Evolutionary conservation across 2,329 filamentous ascomycete genomes (phyloP).

Genomic region (Teratosphaeria pseudoeucalypti): DNA sequence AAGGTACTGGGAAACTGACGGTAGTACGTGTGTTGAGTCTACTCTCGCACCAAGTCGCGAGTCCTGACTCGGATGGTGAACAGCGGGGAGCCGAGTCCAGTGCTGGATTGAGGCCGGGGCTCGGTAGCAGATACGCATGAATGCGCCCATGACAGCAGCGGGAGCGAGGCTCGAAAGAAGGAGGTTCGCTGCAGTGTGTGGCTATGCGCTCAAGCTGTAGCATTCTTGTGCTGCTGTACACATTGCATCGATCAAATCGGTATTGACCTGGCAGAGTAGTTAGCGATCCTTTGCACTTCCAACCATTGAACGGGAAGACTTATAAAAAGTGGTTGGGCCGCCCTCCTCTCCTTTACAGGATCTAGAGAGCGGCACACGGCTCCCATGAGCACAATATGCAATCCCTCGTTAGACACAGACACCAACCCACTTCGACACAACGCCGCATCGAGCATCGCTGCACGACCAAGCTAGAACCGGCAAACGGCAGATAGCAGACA

Average conservation of each 20-base stretch:
- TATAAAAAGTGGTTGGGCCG: conserved; percentile 29
- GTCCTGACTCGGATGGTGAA: background rate
- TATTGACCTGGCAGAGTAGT: conserved; percentile 7
- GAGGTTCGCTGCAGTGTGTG: background rate
- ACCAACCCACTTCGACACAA: conserved; percentile 2
- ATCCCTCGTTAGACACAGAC: conserved; percentile 16
- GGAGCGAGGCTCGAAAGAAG: no score
- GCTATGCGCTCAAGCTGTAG: background rate
- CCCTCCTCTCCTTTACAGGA: conserved; percentile 17
- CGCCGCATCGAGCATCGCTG: conserved; percentile 2
- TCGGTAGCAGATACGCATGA: no score
- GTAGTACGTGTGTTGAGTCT: background rate
- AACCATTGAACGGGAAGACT: conserved; percentile 18
- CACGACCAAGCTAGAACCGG: conserved; percentile 8
- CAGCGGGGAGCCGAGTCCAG: background rate
- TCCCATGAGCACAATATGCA: conserved; percentile 6
- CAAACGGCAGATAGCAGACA: conserved; percentile 48
- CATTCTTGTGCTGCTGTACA: background rate
- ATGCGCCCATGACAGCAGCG: no score
- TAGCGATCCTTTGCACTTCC: conserved; percentile 9
- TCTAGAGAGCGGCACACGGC: conserved; percentile 6
- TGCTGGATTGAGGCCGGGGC: no score
- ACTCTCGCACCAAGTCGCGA: background rate
- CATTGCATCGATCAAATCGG: background rate
- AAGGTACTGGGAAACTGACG: conserved; percentile 9